phyloP scores from a whole-genome alignment of 164 flowering plant species.

The Dillenia turbinata region DNA sequence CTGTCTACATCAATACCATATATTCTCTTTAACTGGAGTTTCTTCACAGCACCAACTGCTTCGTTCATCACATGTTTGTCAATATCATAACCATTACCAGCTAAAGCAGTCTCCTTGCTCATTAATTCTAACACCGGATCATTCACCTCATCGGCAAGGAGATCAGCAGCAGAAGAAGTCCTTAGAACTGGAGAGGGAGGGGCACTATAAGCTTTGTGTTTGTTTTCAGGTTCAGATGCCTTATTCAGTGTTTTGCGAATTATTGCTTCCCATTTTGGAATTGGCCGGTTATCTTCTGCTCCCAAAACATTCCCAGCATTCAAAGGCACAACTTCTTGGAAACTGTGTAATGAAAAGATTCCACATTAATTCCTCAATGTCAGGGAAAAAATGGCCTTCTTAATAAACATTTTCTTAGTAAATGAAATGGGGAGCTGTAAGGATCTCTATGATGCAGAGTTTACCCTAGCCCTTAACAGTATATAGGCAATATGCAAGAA shows the following conservation, averaged over 20 bases:
- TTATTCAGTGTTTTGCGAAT: slow-evolving; percentile 81
- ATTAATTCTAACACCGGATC: slow-evolving; percentile 26
- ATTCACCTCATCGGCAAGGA: slow-evolving; percentile 42
- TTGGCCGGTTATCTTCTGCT: slow-evolving; percentile 56
- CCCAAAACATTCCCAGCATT: slow-evolving; percentile 59
- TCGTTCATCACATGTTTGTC: slow-evolving; percentile 15
- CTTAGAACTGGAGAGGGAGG: slow-evolving; percentile 87
- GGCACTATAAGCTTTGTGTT: slow-evolving; percentile 70
- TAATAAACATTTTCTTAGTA: too few relatives aligned
- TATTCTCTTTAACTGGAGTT: slow-evolving; percentile 34
- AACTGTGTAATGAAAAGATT: slow-evolving; percentile 30
- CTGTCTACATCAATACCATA: slow-evolving; percentile 43
- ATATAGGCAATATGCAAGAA: too few relatives aligned
- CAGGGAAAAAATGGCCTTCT: too few relatives aligned
- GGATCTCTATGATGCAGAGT: too few relatives aligned
- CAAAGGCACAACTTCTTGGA: slow-evolving; percentile 59
- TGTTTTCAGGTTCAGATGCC: slow-evolving; percentile 50
- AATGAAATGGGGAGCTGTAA: too few relatives aligned
- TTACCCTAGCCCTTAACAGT: too few relatives aligned
- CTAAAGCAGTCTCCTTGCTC: slow-evolving; percentile 17
- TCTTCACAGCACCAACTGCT: slow-evolving; percentile 18
- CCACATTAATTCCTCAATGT: neutral
- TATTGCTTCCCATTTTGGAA: slow-evolving; percentile 86
- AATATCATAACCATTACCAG: slow-evolving; percentile 12
- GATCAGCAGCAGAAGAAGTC: slow-evolving; percentile 58